Evolutionary conservation across 176 grass and related monocot genomes (phyloP), one percentile per base, ranked within the genome.

Genomic region (Aegilops tauschii): DNA sequence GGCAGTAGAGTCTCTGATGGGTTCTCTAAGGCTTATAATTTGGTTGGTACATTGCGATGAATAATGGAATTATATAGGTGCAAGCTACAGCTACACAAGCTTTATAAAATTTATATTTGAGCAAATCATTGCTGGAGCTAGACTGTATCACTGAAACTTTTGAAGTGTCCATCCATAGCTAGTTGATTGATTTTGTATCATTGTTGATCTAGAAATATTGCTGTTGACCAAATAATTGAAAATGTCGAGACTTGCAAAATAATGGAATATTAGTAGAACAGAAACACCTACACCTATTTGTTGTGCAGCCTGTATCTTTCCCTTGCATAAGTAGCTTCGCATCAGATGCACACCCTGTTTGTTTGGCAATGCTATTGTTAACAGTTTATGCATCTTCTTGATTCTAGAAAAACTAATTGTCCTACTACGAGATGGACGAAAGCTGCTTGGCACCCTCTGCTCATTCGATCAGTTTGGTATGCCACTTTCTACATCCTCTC

Each of bases 381-480:
- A 70, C 42, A 44, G 34, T 27, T 68, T 63, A 4, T 7, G 13
- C 74, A 30, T 35, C 47, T 86, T 78, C 32, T 79, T 91, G 25
- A 64, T 89, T 61, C 1, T 73, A 98, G 93, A 98, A 86, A 98
- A 96, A 85, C 92, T 98, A 36, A 93, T 99, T 84, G 94, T 99
- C 50, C 87, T 98, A 81, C 87, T 98, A 82, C 89, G 96, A 87
- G 96, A 98, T 91, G 96, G 93, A 54, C 82, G 96, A 30, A 98
- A 98, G 85, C 86, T 98, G 66, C 84, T 98, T 80, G 96, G 96
- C 69, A 98, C 92, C 37, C 96, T 98, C 80, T 91, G 97, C 52
- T 98, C 97, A 70, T 98, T 98, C 69, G 97, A 98, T 86, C 97
- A 98, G 74, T 98, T 98, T 83, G 97, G 97, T 96, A 96, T 59